These are phyloP conservation scores for Picochlorum costavermella DNA, from an alignment of 139 green algal genomes.

Conservation along the genomic window DNA sequence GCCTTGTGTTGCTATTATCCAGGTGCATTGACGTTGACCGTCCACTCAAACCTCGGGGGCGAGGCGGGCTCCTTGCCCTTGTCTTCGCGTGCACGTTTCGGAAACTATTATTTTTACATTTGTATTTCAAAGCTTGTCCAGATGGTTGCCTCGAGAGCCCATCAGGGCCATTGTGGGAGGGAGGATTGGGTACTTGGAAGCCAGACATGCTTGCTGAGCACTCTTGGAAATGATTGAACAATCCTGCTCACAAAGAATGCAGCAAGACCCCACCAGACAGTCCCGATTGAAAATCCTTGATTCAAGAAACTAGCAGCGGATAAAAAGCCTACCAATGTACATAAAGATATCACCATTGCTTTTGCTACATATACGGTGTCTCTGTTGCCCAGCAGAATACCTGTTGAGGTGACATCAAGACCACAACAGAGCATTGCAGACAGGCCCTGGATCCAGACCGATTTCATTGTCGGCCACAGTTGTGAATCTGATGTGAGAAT, in stretches of 20 bases:
- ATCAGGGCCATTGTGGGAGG: too few species aligned
- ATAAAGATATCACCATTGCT: conserved; percentile 43
- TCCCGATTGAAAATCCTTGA: conserved; percentile 27
- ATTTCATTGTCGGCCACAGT: conserved; percentile 47
- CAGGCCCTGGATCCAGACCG: conserved; percentile 21
- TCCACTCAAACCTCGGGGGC: too few species aligned
- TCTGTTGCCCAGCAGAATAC: conserved; percentile 39
- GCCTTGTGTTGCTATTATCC: too few species aligned
- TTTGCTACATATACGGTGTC: conserved; percentile 35
- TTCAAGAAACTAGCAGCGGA: conserved; percentile 6
- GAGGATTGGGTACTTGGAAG: too few species aligned
- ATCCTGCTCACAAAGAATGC: conserved; percentile 50
- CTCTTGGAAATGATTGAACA: conserved; percentile 31
- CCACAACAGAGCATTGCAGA: conserved; percentile 47
- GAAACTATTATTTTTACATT: too few species aligned
- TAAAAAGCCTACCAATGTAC: conserved; percentile 37
- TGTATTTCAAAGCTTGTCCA: too few species aligned
- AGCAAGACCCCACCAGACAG: conserved; percentile 53
- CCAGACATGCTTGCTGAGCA: conserved; percentile 10
- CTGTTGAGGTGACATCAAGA: conserved; percentile 46
- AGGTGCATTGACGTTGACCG: too few species aligned
- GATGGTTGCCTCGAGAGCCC: too few species aligned
- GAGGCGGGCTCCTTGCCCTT: too few species aligned
- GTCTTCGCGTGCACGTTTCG: too few species aligned
- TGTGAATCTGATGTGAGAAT: conserved; percentile 38